Percentiles rank a stretch among this genome's conserved stretches.
Evolutionary conservation across 2,329 filamentous ascomycete genomes (phyloP).

Genomic region (Metarhizium humberi): DNA sequence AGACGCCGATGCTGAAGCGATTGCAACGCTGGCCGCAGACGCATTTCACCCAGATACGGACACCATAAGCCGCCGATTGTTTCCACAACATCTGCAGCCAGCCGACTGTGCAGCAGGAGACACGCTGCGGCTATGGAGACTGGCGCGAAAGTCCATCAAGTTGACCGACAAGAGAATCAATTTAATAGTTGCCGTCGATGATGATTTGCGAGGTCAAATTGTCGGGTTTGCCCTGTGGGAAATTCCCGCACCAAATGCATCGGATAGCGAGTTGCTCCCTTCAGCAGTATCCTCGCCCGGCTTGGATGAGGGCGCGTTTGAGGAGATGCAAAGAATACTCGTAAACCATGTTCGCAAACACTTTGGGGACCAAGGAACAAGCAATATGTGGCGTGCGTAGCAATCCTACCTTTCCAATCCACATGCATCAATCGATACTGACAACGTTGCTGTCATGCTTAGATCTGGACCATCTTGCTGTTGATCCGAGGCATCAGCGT

Average conservation of each 20-base stretch:
- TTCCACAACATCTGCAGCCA: slow-evolving; percentile 9
- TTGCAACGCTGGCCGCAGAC: slow-evolving; percentile 14
- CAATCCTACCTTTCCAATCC: background rate
- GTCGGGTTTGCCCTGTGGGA: slow-evolving; percentile 14
- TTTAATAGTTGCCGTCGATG: slow-evolving; percentile 12
- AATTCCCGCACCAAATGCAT: slow-evolving; percentile 4
- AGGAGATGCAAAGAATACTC: slow-evolving; percentile 5
- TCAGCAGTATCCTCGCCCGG: background rate
- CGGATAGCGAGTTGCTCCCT: background rate
- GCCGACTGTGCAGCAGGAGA: slow-evolving; percentile 1
- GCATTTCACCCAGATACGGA: slow-evolving; percentile 14
- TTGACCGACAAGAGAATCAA: background rate
- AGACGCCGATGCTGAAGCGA: slow-evolving; percentile 13
- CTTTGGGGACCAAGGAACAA: slow-evolving; percentile 9
- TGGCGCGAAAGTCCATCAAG: background rate
- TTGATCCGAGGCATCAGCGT: slow-evolving; percentile 10
- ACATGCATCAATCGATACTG: background rate
- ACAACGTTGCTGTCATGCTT: slow-evolving; percentile 1
- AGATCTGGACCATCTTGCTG: slow-evolving; percentile 12
- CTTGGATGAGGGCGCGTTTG: slow-evolving; percentile 9
- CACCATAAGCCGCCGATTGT: slow-evolving; percentile 8
- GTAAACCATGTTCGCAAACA: slow-evolving; percentile 2
- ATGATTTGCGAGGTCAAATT: slow-evolving; percentile 4
- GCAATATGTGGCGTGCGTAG: background rate
- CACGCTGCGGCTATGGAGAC: background rate